Evolutionary conservation across 2,329 filamentous ascomycete species (phyloP), one percentile per base, ranked within the genome.

Genomic region (Pseudogymnoascus destructans): DNA sequence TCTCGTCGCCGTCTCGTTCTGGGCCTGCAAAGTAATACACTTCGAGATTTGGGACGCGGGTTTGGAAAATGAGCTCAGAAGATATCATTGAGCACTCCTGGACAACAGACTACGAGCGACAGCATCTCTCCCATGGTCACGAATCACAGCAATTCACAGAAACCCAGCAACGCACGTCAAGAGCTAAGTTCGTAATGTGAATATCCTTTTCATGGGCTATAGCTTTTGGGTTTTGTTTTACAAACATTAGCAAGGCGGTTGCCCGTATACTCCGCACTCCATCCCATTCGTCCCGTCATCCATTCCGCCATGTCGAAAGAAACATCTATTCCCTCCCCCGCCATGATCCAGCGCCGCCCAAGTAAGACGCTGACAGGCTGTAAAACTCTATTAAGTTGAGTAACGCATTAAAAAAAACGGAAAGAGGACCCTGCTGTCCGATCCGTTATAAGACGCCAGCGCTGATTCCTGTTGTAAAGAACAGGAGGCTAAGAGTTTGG

Each of bases 221-320:
- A 30, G 30, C 46, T 52, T 52, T 52, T 52, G 46, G 46, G 9
- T 52, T 52, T 52, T n/a, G 25, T 52, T 52, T 52, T 52, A 52
- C 46, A 52, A 52, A 52, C 46, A 52, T 52, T 52, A 52, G 46
- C 46, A 52, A 52, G 46, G 46, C 46, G 46, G 46, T 52, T 52
- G 46, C 46, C 46, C 46, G 30, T 52, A 30, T 52, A 52, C 46
- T 52, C 46, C 46, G 46, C 46, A 52, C 46, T 52, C 46, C 46
- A 30, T 52, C 46, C 46, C 46, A 52, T 52, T 52, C 46, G 15
- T 52, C 46, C 46, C 46, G 46, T 52, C 46, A 52, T 52, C 46
- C 25, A 52, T 52, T 52, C 46, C 46, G 25, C 46, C 46, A 52
- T 52, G 46, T 52, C 46, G 46, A 52, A 52, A 30, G 46, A 30